Evolutionary conservation across 2,329 filamentous ascomycete species (phyloP).

Genomic region (Phialocephala subalpina): DNA sequence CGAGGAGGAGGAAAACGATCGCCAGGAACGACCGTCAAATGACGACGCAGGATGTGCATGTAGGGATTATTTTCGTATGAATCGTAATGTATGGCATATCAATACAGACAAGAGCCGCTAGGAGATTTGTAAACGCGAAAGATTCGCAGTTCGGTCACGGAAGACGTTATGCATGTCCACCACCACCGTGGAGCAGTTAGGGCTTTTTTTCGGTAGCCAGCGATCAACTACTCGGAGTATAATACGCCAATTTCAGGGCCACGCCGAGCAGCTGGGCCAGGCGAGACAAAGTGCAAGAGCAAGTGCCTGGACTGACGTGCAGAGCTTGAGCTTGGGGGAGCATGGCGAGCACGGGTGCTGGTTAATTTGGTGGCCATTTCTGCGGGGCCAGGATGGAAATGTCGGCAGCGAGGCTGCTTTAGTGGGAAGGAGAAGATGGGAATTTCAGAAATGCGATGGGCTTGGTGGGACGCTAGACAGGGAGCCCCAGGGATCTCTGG

Average conservation of each 20-base stretch:
- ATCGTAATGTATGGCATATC: not conserved
- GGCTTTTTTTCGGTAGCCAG: not conserved
- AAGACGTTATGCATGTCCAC: not conserved
- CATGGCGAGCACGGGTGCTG: not conserved
- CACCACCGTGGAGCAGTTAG: not conserved
- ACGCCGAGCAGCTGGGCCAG: conserved; percentile 2
- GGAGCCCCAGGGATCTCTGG: not conserved
- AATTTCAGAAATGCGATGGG: conserved; percentile 25
- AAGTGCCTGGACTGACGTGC: conserved; percentile 7
- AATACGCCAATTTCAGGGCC: not conserved
- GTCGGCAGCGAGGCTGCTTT: conserved; percentile 24
- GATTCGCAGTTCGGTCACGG: not conserved
- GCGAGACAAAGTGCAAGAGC: conserved; percentile 4
- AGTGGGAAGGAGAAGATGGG: conserved; percentile 13
- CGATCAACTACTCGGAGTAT: not conserved
- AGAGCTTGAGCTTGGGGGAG: not conserved
- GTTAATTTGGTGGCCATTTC: not conserved
- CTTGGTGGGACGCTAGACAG: conserved; percentile 13
- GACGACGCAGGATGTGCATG: not conserved
- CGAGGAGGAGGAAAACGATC: conserved; percentile 29
- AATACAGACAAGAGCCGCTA: not conserved
- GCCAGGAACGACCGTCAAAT: conserved; percentile 31
- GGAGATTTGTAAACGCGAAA: not conserved
- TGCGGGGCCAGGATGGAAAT: conserved; percentile 8
- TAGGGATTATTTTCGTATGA: not conserved